Evolutionary conservation across 495 filamentous ascomycete genomes (phyloP).

Genomic region (Penicillium bovifimosum): DNA sequence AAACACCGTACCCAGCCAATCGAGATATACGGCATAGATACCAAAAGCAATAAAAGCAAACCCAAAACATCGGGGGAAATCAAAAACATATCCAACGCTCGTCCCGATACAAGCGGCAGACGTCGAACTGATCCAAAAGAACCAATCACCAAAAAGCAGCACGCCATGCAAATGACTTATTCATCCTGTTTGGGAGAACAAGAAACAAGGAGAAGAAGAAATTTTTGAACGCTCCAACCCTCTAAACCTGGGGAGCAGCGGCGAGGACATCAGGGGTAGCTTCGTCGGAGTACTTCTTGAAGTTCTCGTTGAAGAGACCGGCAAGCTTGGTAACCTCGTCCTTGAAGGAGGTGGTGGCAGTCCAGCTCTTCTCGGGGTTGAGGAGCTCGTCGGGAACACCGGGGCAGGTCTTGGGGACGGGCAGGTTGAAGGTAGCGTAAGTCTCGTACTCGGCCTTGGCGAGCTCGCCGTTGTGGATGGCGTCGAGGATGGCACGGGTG

Average conservation of each 20-base stretch:
- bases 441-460: constrained; percentile 87
- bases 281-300: constrained; percentile 87
- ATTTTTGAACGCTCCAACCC: constrained; percentile 14
- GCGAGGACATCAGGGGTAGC: constrained; percentile 69
- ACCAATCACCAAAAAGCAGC: constrained; percentile 25
- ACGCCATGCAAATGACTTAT: constrained; percentile 28
- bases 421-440: constrained; percentile 95
- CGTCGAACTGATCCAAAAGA: constrained; percentile 16
- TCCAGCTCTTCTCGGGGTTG: constrained; percentile 93
- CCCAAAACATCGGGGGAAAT: constrained; percentile 15
- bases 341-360: constrained; percentile 68
- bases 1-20: constrained; percentile 15
- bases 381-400: constrained; percentile 86
- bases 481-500: constrained; percentile 95
- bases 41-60: constrained; percentile 10
- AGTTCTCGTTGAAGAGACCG: constrained; percentile 87
- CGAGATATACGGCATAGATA: constrained; percentile 13
- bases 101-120: constrained; percentile 24
- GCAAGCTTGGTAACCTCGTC: constrained; percentile 86
- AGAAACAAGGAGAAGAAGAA: constrained; percentile 23
- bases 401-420: constrained; percentile 79
- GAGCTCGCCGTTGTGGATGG: constrained; percentile 94
- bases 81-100: constrained; percentile 19
- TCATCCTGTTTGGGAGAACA: constrained; percentile 12
- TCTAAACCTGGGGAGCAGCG: constrained; percentile 29